Conservation (phyloP, 345 rosid species). For the Linum lewisii region DNA sequence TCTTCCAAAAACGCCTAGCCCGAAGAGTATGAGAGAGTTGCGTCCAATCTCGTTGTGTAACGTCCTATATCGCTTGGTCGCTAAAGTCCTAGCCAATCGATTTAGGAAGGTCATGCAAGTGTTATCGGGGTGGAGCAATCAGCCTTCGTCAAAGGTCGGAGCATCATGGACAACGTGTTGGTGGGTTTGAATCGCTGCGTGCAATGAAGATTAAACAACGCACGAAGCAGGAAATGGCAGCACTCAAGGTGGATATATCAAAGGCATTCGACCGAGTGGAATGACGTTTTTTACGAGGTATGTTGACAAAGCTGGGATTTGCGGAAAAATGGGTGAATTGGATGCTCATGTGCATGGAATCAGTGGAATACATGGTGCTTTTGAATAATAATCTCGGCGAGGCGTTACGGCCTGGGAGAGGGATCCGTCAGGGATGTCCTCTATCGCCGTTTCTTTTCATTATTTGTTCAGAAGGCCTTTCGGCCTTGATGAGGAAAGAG, state of each 20-base stretch:
- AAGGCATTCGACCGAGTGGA: constrained; percentile 3
- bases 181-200: not conserved
- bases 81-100: not conserved
- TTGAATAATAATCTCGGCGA: not conserved
- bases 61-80: not conserved
- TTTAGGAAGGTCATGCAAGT: not conserved
- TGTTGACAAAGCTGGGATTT: not conserved
- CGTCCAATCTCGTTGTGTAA: not conserved
- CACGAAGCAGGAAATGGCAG: not conserved
- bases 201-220: not conserved
- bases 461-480: not conserved
- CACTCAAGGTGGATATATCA: not conserved
- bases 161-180: not conserved
- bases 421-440: not conserved
- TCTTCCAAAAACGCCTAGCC: not conserved
- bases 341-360: not conserved
- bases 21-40: not conserved
- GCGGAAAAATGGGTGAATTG: not conserved
- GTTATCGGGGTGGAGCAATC: not conserved
- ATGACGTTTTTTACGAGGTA: not conserved
- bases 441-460: not conserved
- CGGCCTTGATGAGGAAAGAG: not conserved
- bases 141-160: not conserved
- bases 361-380: not conserved
- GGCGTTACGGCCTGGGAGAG: not conserved